Conservation (phyloP, 2,329 filamentous ascomycete species). For the Sporothrix pallida region DNA sequence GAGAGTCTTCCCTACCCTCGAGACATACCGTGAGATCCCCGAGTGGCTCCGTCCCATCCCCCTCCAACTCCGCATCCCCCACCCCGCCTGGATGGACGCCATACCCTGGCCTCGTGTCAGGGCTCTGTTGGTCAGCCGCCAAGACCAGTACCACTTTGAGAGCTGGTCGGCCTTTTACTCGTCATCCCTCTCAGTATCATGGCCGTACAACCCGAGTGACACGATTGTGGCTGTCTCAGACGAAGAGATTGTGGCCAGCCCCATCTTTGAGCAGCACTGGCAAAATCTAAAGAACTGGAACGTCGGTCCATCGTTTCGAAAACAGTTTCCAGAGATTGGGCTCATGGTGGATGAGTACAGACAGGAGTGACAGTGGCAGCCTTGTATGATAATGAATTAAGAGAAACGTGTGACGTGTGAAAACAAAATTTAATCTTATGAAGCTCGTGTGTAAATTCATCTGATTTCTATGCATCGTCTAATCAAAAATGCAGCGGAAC, state of each 20-base stretch:
- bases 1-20: constrained; percentile 9
- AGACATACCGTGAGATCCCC: constrained; percentile 10
- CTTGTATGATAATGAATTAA: not conserved
- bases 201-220: constrained; percentile 18
- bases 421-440: too few relatives aligned
- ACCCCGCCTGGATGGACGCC: constrained; percentile 23
- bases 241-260: constrained; percentile 18
- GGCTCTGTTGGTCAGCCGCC: constrained; percentile 2
- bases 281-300: constrained; percentile 7
- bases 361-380: not conserved
- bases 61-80: constrained; percentile 13
- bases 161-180: constrained; percentile 20
- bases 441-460: not conserved
- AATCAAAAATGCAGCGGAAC: constrained; percentile 17
- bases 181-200: not conserved
- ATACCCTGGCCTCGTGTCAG: constrained; percentile 19
- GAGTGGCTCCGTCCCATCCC: constrained; percentile 21
- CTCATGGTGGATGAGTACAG: constrained; percentile 15
- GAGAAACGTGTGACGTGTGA: not conserved
- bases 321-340: constrained; percentile 7
- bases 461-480: not conserved
- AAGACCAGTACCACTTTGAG: constrained; percentile 22
- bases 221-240: constrained; percentile 3
- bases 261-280: constrained; percentile 27
- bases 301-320: not conserved